These are phyloP conservation scores for Atkinsonella hypoxylon DNA, from an alignment of 2,329 filamentous ascomycete species.

Conservation along the genomic window DNA sequence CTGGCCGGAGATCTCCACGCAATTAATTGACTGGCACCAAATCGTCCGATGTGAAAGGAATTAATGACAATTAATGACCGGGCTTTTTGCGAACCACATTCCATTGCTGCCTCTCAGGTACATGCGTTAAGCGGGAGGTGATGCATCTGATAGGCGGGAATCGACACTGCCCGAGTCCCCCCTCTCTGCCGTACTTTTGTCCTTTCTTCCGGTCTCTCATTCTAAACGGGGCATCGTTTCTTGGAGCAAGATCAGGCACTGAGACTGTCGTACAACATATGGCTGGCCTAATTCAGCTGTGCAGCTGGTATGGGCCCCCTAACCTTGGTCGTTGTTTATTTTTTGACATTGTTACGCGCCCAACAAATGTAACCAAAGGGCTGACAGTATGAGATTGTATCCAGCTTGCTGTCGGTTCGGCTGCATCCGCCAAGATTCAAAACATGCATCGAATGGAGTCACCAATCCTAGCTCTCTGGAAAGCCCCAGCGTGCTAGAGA, in stretches of 20 bases:
- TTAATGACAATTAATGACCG: no score
- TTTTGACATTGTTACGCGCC: neutral
- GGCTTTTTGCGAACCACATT: neutral
- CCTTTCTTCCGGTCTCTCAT: neutral
- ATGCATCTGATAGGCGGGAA: constrained; percentile 2
- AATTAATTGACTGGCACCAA: neutral
- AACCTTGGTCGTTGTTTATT: neutral
- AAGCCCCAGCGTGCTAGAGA: neutral
- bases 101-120: neutral
- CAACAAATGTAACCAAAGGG: neutral
- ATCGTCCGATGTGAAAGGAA: neutral
- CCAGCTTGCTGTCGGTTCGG: neutral
- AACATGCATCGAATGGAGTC: neutral
- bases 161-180: neutral
- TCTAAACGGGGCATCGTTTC: neutral
- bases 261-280: neutral
- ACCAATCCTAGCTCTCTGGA: neutral
- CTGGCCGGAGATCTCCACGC: neutral
- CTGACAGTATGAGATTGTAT: neutral
- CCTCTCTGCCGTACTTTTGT: neutral
- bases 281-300: neutral
- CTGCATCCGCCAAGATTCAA: constrained; percentile 4
- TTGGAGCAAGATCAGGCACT: neutral
- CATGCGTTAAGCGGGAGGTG: constrained; percentile 3
- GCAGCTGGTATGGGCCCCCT: neutral